Conservation (phyloP, 1,284 basidiomycete species). For the Leccinum angustisporum region DNA sequence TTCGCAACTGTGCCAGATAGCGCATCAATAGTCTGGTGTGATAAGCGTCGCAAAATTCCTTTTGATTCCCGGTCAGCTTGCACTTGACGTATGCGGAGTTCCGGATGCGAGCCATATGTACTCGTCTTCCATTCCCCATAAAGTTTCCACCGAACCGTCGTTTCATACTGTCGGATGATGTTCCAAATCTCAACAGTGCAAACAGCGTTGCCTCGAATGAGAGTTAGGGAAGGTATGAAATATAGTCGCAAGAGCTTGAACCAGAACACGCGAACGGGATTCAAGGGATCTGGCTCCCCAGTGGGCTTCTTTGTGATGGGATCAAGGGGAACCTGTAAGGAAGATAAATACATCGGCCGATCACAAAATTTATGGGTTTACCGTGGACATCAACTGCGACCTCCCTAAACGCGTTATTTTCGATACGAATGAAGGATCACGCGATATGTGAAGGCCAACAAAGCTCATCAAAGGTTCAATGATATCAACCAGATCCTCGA, state of each 20-base stretch:
- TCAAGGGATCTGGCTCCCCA: constrained; percentile 50
- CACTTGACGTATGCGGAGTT: constrained; percentile 68
- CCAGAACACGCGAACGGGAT: constrained; percentile 75
- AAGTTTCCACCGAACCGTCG: constrained; percentile 79
- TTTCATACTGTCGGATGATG: constrained; percentile 77
- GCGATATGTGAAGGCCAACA: constrained; percentile 72
- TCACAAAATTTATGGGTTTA: constrained; percentile 37
- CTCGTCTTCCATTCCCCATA: constrained; percentile 95
- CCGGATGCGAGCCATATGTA: constrained; percentile 69
- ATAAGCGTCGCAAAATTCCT: constrained; percentile 76
- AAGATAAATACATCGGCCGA: constrained; percentile 12
- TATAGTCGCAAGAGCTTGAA: constrained; percentile 77
- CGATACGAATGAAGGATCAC: constrained; percentile 64
- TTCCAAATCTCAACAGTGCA: constrained; percentile 88
- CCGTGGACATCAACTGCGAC: constrained; percentile 45
- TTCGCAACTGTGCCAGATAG: constrained; percentile 91
- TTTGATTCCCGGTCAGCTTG: constrained; percentile 80
- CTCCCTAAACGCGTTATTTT: constrained; percentile 62
- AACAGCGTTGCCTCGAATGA: constrained; percentile 84
- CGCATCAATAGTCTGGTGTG: constrained; percentile 80
- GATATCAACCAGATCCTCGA: constrained; percentile 72
- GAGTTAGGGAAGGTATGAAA: constrained; percentile 84
- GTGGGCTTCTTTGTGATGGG: constrained; percentile 54
- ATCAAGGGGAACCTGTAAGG: constrained; percentile 47
- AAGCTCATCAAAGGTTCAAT: constrained; percentile 77